Conservation (phyloP, 2,329 filamentous ascomycete species). For the Verticillium alfalfae region DNA sequence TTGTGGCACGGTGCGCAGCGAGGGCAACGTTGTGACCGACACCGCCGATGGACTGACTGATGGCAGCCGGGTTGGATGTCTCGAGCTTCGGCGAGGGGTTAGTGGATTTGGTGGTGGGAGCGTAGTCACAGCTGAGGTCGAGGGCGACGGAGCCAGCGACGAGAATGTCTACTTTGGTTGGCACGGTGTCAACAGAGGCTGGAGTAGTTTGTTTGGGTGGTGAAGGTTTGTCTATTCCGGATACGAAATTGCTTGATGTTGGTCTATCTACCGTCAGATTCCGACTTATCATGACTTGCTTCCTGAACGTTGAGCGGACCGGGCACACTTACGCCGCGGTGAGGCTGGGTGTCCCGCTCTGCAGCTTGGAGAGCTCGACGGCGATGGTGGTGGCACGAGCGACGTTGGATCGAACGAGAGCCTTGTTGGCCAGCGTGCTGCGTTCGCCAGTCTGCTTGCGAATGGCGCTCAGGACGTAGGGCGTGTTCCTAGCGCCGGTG, state of each 20-base stretch:
- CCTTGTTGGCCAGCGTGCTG: constrained; percentile 70
- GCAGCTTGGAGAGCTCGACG: constrained; percentile 38
- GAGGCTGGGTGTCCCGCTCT: constrained; percentile 3
- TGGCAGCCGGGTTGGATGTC: constrained; percentile 81
- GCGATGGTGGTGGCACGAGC: constrained; percentile 49
- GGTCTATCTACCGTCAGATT: constrained; percentile 13
- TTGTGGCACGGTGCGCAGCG: constrained; percentile 66
- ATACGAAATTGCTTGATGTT: constrained; percentile 6
- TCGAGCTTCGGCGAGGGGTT: constrained; percentile 48
- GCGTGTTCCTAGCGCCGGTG: constrained; percentile 74
- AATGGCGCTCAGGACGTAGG: constrained; percentile 74
- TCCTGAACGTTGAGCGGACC: neutral
- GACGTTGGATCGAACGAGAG: constrained; percentile 50
- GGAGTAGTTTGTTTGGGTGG: neutral
- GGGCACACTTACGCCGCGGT: constrained; percentile 10
- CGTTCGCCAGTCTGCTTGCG: constrained; percentile 69
- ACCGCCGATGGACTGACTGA: constrained; percentile 79
- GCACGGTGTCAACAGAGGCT: constrained; percentile 3
- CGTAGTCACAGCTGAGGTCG: constrained; percentile 79
- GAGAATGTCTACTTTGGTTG: constrained; percentile 56
- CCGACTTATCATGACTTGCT: constrained; percentile 1
- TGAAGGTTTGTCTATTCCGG: constrained; percentile 3
- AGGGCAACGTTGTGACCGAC: constrained; percentile 90
- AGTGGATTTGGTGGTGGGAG: constrained; percentile 5
- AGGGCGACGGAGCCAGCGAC: constrained; percentile 88